phyloP scores from a whole-genome alignment of 225 moss, liverwort and hornwort genomes.

The Asterella californica region DNA sequence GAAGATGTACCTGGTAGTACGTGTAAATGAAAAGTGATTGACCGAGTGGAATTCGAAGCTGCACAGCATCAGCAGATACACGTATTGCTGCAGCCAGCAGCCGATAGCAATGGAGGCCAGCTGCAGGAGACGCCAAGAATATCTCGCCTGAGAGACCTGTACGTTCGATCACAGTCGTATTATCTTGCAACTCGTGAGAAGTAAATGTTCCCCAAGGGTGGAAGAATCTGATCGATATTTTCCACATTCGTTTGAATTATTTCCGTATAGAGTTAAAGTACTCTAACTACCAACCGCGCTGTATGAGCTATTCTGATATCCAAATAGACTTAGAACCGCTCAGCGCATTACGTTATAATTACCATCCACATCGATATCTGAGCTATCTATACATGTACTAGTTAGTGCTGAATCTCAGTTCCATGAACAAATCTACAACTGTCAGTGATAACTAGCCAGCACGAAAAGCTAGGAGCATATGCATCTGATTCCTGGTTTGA shows the following conservation, averaged over 20 bases:
- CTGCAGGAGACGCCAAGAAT: conserved; percentile 8
- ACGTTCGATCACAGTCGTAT: conserved; percentile 29
- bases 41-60: conserved; percentile 14
- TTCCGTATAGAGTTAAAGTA: too few relatives aligned
- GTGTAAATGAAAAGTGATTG: too few relatives aligned
- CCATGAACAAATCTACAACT: too few relatives aligned
- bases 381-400: too few relatives aligned
- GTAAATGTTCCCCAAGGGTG: not conserved
- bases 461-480: not conserved
- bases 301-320: too few relatives aligned
- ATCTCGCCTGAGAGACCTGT: conserved; percentile 23
- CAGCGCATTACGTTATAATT: too few relatives aligned
- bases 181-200: conserved; percentile 4
- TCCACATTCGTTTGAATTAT: too few relatives aligned
- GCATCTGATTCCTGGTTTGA: not conserved
- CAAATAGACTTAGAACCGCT: too few relatives aligned
- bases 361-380: too few relatives aligned
- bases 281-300: too few relatives aligned
- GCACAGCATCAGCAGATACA: conserved; percentile 14
- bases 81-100: not conserved
- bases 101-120: conserved; percentile 16
- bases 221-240: too few relatives aligned
- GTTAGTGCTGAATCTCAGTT: not conserved
- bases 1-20: too few relatives aligned
- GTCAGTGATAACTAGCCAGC: not conserved